Evolutionary conservation across 2,329 filamentous ascomycete species (phyloP), one percentile per base, ranked within the genome.

Genomic region (Gaeumannomyces tritici): DNA sequence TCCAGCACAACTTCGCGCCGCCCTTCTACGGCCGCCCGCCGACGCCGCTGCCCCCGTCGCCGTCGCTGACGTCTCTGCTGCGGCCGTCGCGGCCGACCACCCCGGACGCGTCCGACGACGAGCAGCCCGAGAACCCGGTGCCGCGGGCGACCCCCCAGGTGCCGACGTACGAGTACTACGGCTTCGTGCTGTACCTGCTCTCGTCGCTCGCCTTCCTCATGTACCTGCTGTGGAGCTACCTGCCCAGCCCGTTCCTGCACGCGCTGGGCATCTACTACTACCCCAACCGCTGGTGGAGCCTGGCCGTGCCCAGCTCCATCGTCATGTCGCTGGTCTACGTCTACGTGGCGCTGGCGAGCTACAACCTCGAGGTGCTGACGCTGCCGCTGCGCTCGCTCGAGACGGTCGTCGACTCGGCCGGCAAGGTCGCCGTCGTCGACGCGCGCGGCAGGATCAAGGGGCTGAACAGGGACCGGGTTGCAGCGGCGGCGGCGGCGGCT

Each of bases 111-210:
- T 96, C 91, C 0, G 93, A 96, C 75, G 89, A 93, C 67, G 93
- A 98, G 69, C 83, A 89, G 51, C 51, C 55, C n/a, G 47, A 55
- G 27, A 81, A 87, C 69, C 88, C 83, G 2, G 85, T 96, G 24
- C 91, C 93, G 7, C 89, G 91, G 62, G 93, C 92, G 1, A 89
- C 89, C 62, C 95, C 95, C 1, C 92, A 95, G 72, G 93, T 99
- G 2, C 95, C 95, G n/a, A 99, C 95, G 0, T 98, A 99, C 78
- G 95, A 99, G 73, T 99, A 98, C 83, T 98, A 98, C 74, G 95
- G 95, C 73, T 99, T 99, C 76, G 93, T 96, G 62, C 84, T 99
- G 60, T 98, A 99, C 77, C 83, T 99, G 54, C 91, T 93, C 71
- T 93, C 89, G 65, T 91, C 88, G 27, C 80, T 95, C 61, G 86